Evolutionary conservation across 1,284 basidiomycete genomes (phyloP).

Genomic region (Porogramme epimiltina): DNA sequence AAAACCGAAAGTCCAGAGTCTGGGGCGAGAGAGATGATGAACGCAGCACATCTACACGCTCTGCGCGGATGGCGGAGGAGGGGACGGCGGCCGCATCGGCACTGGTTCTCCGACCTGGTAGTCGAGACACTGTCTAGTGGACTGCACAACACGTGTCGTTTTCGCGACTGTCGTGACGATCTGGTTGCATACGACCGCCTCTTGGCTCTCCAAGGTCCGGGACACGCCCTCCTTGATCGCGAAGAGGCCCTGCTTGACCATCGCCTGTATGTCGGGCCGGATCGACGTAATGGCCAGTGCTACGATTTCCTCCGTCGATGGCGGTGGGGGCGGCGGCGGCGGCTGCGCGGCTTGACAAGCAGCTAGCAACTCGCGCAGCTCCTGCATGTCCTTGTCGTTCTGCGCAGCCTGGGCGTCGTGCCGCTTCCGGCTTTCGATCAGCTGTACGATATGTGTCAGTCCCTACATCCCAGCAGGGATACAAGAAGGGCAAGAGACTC

Average conservation of each 20-base stretch:
- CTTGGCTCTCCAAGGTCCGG: conserved; percentile 8
- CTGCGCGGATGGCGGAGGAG: no score
- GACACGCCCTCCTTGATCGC: conserved; percentile 13
- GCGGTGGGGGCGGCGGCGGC: conserved; percentile 10
- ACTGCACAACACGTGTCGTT: conserved; percentile 7
- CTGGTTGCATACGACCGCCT: conserved; percentile 15
- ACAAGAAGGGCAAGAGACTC: background rate
- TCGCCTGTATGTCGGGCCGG: conserved; percentile 6
- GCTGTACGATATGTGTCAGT: background rate
- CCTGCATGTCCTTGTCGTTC: conserved; percentile 4
- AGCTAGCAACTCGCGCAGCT: conserved; percentile 5
- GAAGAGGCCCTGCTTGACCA: conserved; percentile 6
- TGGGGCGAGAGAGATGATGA: no score
- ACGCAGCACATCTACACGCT: no score
- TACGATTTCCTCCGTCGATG: conserved; percentile 16
- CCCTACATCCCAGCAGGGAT: background rate
- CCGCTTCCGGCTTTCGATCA: background rate
- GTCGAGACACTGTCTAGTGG: conserved; percentile 7
- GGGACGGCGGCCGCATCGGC: no score
- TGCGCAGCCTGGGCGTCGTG: background rate
- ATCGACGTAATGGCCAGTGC: conserved; percentile 3
- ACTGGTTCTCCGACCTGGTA: background rate
- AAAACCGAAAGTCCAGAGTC: no score
- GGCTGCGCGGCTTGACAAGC: conserved; percentile 1
- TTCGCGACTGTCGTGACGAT: conserved; percentile 9